phyloP scores from a whole-genome alignment of 352 stramenopile genomes.

The Elongisporangium prolatum region DNA sequence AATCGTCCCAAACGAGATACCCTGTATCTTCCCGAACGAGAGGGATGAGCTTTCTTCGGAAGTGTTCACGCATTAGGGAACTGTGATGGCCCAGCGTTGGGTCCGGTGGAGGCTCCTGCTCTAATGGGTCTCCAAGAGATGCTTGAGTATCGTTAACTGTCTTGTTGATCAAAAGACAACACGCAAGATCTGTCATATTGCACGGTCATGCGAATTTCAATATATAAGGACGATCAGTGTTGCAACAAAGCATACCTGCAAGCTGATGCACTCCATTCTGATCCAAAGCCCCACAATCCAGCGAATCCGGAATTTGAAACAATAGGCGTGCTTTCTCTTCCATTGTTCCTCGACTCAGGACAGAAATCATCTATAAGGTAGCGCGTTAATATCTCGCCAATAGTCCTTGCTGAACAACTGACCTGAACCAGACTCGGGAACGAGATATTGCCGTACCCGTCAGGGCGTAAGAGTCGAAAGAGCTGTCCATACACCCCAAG shows the following conservation, averaged over 20 bases:
- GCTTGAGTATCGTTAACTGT: constrained; percentile 20
- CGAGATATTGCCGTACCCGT: constrained; percentile 59
- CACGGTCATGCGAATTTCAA: no score
- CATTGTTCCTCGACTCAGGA: constrained; percentile 27
- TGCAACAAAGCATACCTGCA: constrained; percentile 36
- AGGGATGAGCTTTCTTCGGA: constrained; percentile 31
- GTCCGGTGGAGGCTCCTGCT: constrained; percentile 6
- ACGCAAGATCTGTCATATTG: constrained; percentile 32
- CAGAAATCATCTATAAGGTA: constrained; percentile 30
- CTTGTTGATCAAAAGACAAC: constrained; percentile 40
- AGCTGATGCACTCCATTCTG: constrained; percentile 33
- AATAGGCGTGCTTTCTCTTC: constrained; percentile 53
- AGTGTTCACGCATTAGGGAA: constrained; percentile 42
- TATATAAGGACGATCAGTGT: no score
- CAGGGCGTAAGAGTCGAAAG: constrained; percentile 40
- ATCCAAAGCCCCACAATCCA: constrained; percentile 24
- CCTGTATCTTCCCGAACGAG: constrained; percentile 15
- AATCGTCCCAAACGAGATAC: constrained; percentile 26
- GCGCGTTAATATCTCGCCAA: neutral
- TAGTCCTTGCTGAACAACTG: constrained; percentile 1
- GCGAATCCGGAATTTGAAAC: constrained; percentile 36
- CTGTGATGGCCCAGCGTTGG: constrained; percentile 29
- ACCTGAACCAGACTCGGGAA: constrained; percentile 65
- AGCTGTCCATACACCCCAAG: constrained; percentile 32
- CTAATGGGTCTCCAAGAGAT: constrained; percentile 5